Evolutionary conservation across 2,329 filamentous ascomycete genomes (phyloP).

Genomic region (Penicillium brasilianum): DNA sequence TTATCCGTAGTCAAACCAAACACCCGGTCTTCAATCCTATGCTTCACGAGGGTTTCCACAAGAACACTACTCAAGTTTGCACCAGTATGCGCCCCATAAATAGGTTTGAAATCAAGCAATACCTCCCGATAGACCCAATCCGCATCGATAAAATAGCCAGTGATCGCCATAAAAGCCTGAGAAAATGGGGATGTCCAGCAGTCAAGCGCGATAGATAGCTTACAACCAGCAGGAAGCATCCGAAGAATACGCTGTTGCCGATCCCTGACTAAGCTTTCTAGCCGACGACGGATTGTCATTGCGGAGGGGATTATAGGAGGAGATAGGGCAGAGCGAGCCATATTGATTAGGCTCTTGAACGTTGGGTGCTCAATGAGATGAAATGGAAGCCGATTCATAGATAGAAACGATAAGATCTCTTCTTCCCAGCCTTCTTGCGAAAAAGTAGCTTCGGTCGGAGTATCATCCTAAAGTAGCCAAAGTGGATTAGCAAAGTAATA

Average conservation of each 20-base stretch:
- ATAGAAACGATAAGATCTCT: conserved; percentile 8
- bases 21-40: conserved; percentile 8
- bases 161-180: conserved; percentile 13
- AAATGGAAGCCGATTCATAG: conserved; percentile 8
- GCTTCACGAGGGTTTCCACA: neutral
- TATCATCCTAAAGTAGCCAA: neutral
- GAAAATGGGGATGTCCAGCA: conserved; percentile 6
- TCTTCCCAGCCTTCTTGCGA: conserved; percentile 3
- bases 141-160: conserved; percentile 12
- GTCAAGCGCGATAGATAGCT: conserved; percentile 15
- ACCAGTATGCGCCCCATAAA: conserved; percentile 2
- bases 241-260: conserved; percentile 1
- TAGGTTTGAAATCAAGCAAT: conserved; percentile 9
- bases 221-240: neutral
- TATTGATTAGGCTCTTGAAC: conserved; percentile 13
- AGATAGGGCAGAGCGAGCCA: conserved; percentile 3
- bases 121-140: conserved; percentile 8
- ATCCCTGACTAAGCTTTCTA: neutral
- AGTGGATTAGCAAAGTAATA: conserved; percentile 1
- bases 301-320: conserved; percentile 10
- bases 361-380: conserved; percentile 14
- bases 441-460: neutral
- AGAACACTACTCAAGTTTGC: conserved; percentile 1
- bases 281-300: neutral
- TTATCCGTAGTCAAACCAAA: conserved; percentile 14